Evolutionary conservation across 176 grass and related monocot genomes (phyloP).

Genomic region (Chrysopogon serrulatus): DNA sequence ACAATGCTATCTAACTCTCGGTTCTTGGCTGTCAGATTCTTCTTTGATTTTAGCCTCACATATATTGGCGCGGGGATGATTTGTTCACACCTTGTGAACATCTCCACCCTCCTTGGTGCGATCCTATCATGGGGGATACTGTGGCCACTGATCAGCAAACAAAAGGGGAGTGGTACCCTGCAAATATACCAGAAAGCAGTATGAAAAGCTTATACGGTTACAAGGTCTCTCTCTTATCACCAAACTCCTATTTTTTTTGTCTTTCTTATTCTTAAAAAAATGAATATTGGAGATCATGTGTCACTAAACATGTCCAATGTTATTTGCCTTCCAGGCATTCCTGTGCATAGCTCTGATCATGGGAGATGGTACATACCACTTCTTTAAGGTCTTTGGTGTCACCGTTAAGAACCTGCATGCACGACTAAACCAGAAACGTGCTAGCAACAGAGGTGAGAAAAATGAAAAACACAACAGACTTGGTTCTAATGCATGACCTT

Average conservation of each 20-base stretch:
- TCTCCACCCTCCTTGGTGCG: constrained; percentile 74
- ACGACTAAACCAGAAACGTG: constrained; percentile 27
- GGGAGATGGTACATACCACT: constrained; percentile 80
- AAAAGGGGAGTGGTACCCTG: constrained; percentile 76
- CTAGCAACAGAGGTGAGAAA: constrained; percentile 52
- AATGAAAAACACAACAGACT: neutral
- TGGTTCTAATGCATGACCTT: neutral
- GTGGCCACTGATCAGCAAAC: constrained; percentile 78
- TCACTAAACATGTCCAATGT: neutral
- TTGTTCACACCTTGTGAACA: constrained; percentile 85
- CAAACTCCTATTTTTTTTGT: neutral
- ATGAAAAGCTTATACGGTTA: constrained; percentile 94
- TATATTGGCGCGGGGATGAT: constrained; percentile 96
- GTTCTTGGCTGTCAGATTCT: constrained; percentile 52
- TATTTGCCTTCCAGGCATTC: constrained; percentile 43
- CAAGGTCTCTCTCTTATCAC: constrained; percentile 42
- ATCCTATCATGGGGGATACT: constrained; percentile 84
- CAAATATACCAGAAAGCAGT: constrained; percentile 56
- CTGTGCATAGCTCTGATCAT: constrained; percentile 79
- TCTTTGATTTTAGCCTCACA: constrained; percentile 85
- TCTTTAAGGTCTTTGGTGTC: constrained; percentile 54
- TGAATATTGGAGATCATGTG: neutral
- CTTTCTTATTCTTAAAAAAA: neutral
- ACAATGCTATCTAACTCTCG: neutral
- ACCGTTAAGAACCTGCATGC: constrained; percentile 44